Base-by-base conservation (phyloP, 805 yeast genomes). In the Yamadazyma kitorensis region DNA sequence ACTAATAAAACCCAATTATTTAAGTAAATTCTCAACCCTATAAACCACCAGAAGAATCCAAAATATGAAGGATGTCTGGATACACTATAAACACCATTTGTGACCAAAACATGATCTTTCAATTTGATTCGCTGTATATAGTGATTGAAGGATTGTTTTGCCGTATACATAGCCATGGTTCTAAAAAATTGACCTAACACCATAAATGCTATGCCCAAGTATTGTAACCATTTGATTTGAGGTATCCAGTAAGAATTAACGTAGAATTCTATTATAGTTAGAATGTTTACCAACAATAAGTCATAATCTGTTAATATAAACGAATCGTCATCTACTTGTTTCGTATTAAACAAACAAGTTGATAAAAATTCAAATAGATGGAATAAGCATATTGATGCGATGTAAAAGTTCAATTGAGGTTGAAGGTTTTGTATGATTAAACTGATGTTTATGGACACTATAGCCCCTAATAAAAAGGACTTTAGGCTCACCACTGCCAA, bases 21-120 rank as follows among this genome's bases (percentile, higher is more conserved):
- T 37, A 91, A 57, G 40, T 82, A 44, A 29, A 93, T 16, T 54
- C 91, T 95, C 1, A 87, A 70, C 0, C 97, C 97, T 3, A 89
- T 45, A 10, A 94, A 91, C 97, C 98, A 93, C 76, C 87, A 79
- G 52, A 79, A 89, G 55, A 84, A 93, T 0, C 97, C 98, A 25
- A 79, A 72, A 58, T 93, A 93, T 30, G 94, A 81, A 5, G 98
- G 98, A 55, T 93, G 98, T 41, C 98, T 70, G 11, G 76, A 60
- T 17, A 59, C 43, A 1, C 67, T 38, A 56, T 91, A 93, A 3
- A 91, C 62, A 0, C 97, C 98, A 8, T 58, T 45, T 0, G 86
- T 86, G 9, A 93, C 81, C 27, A 93, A 65, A 7, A 45, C 59
- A 54, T 93, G 98, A 34, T 72, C 72, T 1, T 57, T 46, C 20